These are phyloP conservation scores for Venturia pyrina DNA, from an alignment of 2,329 filamentous ascomycete genomes.

Conservation along the genomic window DNA sequence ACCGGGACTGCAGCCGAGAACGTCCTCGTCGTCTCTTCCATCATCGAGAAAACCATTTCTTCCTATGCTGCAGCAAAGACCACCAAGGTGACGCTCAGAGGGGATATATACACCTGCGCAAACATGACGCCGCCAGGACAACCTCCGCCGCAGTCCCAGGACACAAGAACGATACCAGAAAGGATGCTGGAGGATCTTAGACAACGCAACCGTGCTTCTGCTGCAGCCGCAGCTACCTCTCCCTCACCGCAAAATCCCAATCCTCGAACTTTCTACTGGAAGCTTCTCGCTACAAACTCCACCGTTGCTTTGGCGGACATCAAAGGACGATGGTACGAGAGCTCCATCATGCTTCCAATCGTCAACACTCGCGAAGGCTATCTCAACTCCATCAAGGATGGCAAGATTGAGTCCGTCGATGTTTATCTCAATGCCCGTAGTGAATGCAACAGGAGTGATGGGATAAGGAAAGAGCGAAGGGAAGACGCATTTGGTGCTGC, in stretches of 20 bases:
- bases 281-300: constrained; percentile 25
- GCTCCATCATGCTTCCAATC: constrained; percentile 37
- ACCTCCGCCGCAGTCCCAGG: constrained; percentile 17
- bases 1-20: constrained; percentile 31
- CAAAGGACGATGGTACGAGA: constrained; percentile 53
- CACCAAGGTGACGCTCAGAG: constrained; percentile 32
- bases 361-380: constrained; percentile 23
- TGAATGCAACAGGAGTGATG: constrained; percentile 25
- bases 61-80: constrained; percentile 14
- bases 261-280: constrained; percentile 29
- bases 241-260: constrained; percentile 15
- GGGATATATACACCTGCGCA: constrained; percentile 43
- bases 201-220: constrained; percentile 35
- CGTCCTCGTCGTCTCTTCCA: constrained; percentile 37
- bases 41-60: constrained; percentile 29
- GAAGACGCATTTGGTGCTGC: constrained; percentile 33
- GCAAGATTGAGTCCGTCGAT: constrained; percentile 31
- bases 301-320: constrained; percentile 37
- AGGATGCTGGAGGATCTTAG: constrained; percentile 43
- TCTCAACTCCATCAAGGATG: constrained; percentile 23
- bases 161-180: constrained; percentile 33
- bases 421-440: constrained; percentile 39
- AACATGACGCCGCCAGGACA: constrained; percentile 22
- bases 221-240: constrained; percentile 20
- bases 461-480: constrained; percentile 24